Percentiles rank a stretch among this genome's conserved stretches.
These are phyloP conservation scores for Solioccasus polychromus DNA, from an alignment of 768 basidiomycete genomes.

Conservation along the genomic window DNA sequence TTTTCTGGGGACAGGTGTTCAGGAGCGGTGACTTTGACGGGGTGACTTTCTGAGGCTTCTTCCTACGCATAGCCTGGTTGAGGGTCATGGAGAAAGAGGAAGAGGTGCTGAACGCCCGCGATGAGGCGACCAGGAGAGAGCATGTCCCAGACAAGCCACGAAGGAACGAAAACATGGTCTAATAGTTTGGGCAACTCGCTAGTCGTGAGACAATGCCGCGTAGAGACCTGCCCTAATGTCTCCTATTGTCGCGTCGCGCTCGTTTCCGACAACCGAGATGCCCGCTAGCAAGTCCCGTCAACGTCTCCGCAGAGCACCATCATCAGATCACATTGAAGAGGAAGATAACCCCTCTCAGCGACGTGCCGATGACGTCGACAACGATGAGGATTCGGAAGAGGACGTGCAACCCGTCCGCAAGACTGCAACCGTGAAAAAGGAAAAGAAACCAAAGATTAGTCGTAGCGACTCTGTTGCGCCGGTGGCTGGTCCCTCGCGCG, in stretches of 20 bases:
- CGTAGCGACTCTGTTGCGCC: constrained; percentile 16
- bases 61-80: constrained; percentile 84
- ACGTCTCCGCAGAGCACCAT: constrained; percentile 42
- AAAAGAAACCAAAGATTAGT: constrained; percentile 29
- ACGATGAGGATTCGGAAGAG: constrained; percentile 33
- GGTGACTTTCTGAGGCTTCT: constrained; percentile 50
- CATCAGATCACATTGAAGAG: constrained; percentile 60
- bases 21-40: constrained; percentile 73
- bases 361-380: constrained; percentile 42
- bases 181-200: neutral
- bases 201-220: constrained; percentile 20
- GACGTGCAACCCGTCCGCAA: constrained; percentile 40
- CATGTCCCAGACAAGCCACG: constrained; percentile 22
- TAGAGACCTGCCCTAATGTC: constrained; percentile 30
- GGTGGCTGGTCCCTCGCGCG: constrained; percentile 23
- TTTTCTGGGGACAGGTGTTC: constrained; percentile 76
- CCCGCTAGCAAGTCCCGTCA: constrained; percentile 40
- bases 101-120: constrained; percentile 62
- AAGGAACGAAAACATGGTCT: constrained; percentile 28
- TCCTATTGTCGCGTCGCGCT: constrained; percentile 22
- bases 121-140: constrained; percentile 8
- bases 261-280: constrained; percentile 19
- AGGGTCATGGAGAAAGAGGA: constrained; percentile 63
- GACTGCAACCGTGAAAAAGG: constrained; percentile 25
- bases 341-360: constrained; percentile 42